phyloP scores from a whole-genome alignment of 2,329 filamentous ascomycete genomes.

The Talaromyces piceae region DNA sequence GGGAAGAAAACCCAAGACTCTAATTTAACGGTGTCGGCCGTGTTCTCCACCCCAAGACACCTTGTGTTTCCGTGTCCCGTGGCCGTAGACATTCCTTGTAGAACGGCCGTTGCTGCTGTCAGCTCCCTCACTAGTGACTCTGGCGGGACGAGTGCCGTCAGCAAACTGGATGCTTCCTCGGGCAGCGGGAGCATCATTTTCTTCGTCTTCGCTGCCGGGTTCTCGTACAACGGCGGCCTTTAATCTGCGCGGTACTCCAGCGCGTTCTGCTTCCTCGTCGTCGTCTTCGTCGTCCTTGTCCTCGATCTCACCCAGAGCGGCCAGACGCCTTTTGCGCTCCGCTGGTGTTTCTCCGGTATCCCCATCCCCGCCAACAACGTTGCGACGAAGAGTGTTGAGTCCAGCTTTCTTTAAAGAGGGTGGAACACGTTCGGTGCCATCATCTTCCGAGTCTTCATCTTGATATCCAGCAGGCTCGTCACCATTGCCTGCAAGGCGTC shows the following conservation, averaged over 20 bases:
- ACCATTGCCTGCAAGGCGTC: conserved; percentile 23
- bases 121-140: not conserved
- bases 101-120: conserved; percentile 5
- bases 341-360: conserved; percentile 31
- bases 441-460: conserved; percentile 32
- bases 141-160: conserved; percentile 8
- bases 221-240: conserved; percentile 8
- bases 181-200: conserved; percentile 11
- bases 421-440: conserved; percentile 36
- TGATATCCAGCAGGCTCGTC: conserved; percentile 11
- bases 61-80: conserved; percentile 6
- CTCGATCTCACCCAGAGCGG: conserved; percentile 32
- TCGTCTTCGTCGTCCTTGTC: conserved; percentile 20
- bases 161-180: conserved; percentile 10
- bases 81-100: conserved; percentile 3
- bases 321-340: conserved; percentile 40
- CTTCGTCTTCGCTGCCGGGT: conserved; percentile 3
- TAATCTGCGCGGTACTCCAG: conserved; percentile 8
- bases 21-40: conserved; percentile 4
- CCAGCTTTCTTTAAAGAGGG: conserved; percentile 15
- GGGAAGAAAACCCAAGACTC: not conserved
- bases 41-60: conserved; percentile 12
- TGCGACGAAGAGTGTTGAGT: conserved; percentile 5
- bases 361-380: not conserved
- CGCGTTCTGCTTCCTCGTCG: conserved; percentile 14